Evolutionary conservation across 768 basidiomycete species (phyloP).

Genomic region (Leccinum boreale): DNA sequence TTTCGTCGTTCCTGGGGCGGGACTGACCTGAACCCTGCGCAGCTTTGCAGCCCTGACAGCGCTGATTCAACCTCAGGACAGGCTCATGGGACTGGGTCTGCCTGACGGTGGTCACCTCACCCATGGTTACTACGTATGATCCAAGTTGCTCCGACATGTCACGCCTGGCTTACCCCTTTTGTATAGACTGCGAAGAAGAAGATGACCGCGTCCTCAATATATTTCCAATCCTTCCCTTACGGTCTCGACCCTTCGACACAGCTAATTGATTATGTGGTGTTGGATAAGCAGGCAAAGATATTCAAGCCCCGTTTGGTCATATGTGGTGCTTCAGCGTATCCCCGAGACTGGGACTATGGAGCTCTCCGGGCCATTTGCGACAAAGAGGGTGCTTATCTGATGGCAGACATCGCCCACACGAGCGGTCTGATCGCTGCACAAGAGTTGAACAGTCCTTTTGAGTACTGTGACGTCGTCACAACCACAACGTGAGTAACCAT

Average conservation of each 20-base stretch:
- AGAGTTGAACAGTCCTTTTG: conserved; percentile 88
- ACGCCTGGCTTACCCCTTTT: conserved; percentile 2
- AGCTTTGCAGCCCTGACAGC: conserved; percentile 98
- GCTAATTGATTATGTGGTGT: conserved; percentile 81
- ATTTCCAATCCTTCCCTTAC: conserved; percentile 99
- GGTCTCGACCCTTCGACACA: conserved; percentile 78
- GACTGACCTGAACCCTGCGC: conserved; percentile 13
- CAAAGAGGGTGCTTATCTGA: conserved; percentile 86
- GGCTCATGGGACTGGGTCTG: conserved; percentile 97
- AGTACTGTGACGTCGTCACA: conserved; percentile 95
- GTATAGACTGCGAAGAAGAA: conserved; percentile 94
- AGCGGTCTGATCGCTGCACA: conserved; percentile 92
- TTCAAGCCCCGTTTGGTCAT: conserved; percentile 96
- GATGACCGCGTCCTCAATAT: conserved; percentile 99
- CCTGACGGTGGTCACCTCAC: conserved; percentile 97
- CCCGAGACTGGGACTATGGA: conserved; percentile 96
- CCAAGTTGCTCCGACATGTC: not conserved
- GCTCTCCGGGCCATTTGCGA: conserved; percentile 77
- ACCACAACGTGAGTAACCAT: conserved; percentile 79
- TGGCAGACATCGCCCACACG: conserved; percentile 98
- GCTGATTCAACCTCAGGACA: conserved; percentile 93
- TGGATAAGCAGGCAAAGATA: conserved; percentile 83
- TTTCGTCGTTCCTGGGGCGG: not conserved
- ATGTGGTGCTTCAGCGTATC: conserved; percentile 98
- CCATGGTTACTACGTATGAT: conserved; percentile 90